Evolutionary conservation across 2,329 filamentous ascomycete genomes (phyloP).

Genomic region (Calonectria pteridis): DNA sequence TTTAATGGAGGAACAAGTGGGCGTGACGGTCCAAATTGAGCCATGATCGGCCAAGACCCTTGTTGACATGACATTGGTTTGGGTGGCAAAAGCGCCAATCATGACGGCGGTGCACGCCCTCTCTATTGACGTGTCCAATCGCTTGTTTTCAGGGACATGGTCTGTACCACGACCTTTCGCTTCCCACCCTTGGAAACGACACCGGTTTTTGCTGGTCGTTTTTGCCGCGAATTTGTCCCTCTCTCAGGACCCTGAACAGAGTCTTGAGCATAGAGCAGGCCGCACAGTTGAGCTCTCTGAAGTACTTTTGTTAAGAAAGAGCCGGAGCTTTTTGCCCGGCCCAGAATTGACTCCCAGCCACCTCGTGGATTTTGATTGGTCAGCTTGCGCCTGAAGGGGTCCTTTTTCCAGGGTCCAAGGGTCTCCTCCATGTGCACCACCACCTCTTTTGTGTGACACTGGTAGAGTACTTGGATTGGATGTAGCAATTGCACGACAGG

Average conservation of each 20-base stretch:
- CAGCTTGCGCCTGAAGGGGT: constrained; percentile 23
- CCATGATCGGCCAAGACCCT: constrained; percentile 39
- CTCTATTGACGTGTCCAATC: constrained; percentile 33
- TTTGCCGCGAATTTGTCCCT: constrained; percentile 8
- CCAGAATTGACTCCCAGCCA: constrained; percentile 10
- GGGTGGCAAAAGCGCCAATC: constrained; percentile 39
- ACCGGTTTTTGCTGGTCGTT: constrained; percentile 14
- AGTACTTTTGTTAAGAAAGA: constrained; percentile 28
- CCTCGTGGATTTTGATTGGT: constrained; percentile 33
- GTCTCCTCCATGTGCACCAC: constrained; percentile 28
- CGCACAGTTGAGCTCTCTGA: constrained; percentile 16
- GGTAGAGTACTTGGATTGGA: constrained; percentile 31
- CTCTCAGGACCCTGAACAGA: not conserved
- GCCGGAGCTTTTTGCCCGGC: constrained; percentile 42
- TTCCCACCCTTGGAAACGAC: constrained; percentile 31
- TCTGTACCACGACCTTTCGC: constrained; percentile 32
- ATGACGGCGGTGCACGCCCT: constrained; percentile 23
- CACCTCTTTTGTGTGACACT: constrained; percentile 35
- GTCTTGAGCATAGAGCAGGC: not conserved
- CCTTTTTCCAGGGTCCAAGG: constrained; percentile 39
- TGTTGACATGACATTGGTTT: constrained; percentile 32
- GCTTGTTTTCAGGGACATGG: constrained; percentile 29
- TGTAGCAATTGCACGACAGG: constrained; percentile 32
- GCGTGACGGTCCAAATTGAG: constrained; percentile 34
- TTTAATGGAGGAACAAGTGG: constrained; percentile 32